phyloP scores from a whole-genome alignment of 2,329 filamentous ascomycete species.

The Verticillium zaregamsianum region DNA sequence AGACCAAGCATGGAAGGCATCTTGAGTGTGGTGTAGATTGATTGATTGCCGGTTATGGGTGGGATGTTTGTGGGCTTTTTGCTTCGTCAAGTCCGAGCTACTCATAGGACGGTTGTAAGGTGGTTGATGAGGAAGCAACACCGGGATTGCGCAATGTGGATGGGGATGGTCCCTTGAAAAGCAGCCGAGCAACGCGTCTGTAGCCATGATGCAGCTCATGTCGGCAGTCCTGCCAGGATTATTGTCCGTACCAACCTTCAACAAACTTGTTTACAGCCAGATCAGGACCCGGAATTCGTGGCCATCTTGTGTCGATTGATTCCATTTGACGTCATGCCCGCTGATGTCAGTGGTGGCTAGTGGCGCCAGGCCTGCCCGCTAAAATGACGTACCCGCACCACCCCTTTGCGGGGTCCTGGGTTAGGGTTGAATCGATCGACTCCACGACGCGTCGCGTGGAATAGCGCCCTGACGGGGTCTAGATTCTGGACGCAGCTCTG shows the following conservation, averaged over 20 bases:
- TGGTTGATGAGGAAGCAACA: background rate
- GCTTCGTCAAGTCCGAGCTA: no score
- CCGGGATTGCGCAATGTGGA: background rate
- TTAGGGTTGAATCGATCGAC: background rate
- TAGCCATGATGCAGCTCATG: background rate
- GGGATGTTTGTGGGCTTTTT: background rate
- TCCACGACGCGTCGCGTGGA: background rate
- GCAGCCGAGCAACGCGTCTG: background rate
- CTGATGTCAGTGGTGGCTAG: background rate
- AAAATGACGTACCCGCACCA: background rate
- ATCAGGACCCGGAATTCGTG: background rate
- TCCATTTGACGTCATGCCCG: background rate
- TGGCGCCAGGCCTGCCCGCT: background rate
- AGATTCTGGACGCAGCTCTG: no score
- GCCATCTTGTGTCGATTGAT: background rate
- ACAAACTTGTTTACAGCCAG: background rate
- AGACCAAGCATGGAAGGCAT: slow-evolving; percentile 29
- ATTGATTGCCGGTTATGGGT: background rate
- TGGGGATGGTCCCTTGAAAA: background rate
- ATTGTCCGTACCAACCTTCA: background rate
- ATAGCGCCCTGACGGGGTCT: no score
- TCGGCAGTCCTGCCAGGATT: background rate
- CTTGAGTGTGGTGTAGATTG: background rate
- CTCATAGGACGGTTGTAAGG: no score
- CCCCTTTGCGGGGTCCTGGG: background rate